These are phyloP conservation scores for Candida albicans DNA, from an alignment of 1,139 yeast species.

Conservation along the genomic window DNA sequence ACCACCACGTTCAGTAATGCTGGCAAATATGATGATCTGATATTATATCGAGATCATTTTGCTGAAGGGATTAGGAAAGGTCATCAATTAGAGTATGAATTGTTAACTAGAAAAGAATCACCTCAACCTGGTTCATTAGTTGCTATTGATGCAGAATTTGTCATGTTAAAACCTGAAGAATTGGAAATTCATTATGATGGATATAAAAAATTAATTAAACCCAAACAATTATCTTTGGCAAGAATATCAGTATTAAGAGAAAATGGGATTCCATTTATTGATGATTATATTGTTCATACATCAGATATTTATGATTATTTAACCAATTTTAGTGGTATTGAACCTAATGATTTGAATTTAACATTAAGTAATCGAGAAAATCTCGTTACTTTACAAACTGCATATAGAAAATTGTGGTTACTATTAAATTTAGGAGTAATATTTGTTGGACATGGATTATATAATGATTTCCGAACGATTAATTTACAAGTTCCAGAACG, in stretches of 20 bases:
- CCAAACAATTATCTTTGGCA: constrained; percentile 78
- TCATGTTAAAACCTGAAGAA: constrained; percentile 75
- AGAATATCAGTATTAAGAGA: constrained; percentile 88
- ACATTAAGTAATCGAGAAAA: constrained; percentile 55
- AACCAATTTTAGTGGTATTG: constrained; percentile 90
- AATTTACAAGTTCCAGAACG: constrained; percentile 81
- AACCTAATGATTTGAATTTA: constrained; percentile 86
- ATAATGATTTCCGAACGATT: constrained; percentile 89
- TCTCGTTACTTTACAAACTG: constrained; percentile 78
- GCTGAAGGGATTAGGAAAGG: constrained; percentile 67
- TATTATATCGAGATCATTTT: constrained; percentile 75
- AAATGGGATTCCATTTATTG: constrained; percentile 83
- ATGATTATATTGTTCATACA: constrained; percentile 82
- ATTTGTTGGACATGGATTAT: constrained; percentile 93
- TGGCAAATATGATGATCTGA: constrained; percentile 55
- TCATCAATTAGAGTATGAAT: constrained; percentile 59
- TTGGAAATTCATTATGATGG: constrained; percentile 76
- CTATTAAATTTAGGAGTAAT: constrained; percentile 84
- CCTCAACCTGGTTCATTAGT: constrained; percentile 74
- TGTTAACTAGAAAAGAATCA: constrained; percentile 65
- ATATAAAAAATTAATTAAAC: constrained; percentile 63
- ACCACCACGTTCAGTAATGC: constrained; percentile 19
- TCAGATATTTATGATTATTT: constrained; percentile 78
- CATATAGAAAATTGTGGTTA: constrained; percentile 87
- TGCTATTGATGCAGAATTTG: constrained; percentile 98